Evolutionary conservation across 116 monocot species (phyloP), one percentile per base, ranked within the genome.

Genomic region (Trichopus zeylanicus): DNA sequence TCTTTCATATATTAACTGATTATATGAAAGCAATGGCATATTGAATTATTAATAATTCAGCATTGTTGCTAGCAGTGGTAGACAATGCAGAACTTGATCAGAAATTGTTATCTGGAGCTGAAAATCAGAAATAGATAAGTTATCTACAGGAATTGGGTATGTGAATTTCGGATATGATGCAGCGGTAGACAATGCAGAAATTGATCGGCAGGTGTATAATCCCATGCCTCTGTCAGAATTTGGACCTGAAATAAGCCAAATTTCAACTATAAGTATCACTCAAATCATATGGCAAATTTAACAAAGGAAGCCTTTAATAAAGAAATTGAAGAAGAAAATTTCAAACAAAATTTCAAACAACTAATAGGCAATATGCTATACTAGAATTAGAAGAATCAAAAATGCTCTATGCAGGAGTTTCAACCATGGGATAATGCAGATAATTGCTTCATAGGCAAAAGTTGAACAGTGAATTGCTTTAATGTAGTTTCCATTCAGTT

Each of bases 181-280:
- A 95, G 74, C 4, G 95, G 95, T 55, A 95, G 64, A 64, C 90
- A 95, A 66, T 90, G 68, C 51, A 95, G 74, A 68, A 90, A 81
- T 49, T 71, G 84, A 65, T 95, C 95, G 1, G 69, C 29, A 57
- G 48, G 59, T 55, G 68, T 74, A 68, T 90, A 95, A 62, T 71
- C 87, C 95, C 95, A 95, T 65, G 95, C 95, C 62, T 90, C 84
- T 26, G 79, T 63, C 70, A 95, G 70, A 71, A 87, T 86, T 69
- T 87, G 90, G 24, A 87, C 90, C 95, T 95, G 87, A 62, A 70
- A 58, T 29, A 18, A 72, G 35, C 53, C 32, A 67, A 53, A 39
- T 42, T 39, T 22, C 22, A 57, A 23, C 13, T 60, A 12, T 55
- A 35, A 63, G 34, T 34, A 57, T n/a, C 26, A 7, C n/a, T n/a